Conservation (phyloP, 441 rosid species). For the Aquilaria agallochum region DNA sequence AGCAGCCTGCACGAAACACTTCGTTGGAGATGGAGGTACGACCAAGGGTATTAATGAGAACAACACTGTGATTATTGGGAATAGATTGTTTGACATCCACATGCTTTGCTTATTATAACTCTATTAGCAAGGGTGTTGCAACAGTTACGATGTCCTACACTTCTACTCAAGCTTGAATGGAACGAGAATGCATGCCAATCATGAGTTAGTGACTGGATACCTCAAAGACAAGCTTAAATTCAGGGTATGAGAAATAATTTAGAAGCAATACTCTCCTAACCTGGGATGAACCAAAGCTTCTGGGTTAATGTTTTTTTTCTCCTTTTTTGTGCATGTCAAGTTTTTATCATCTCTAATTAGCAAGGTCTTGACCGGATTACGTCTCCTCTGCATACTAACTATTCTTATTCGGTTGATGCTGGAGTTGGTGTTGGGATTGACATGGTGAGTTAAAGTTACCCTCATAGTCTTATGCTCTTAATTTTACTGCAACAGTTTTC, state of each 20-base stretch:
- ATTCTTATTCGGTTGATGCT: constrained; percentile 19
- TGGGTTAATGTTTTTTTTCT: not conserved
- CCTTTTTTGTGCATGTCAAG: not conserved
- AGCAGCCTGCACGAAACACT: constrained; percentile 24
- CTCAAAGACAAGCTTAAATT: too few species aligned
- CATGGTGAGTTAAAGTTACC: constrained; percentile 35
- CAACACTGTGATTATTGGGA: constrained; percentile 25
- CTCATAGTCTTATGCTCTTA: too few species aligned
- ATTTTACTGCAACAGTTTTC: too few species aligned
- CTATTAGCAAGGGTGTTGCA: constrained; percentile 53
- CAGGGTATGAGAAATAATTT: too few species aligned
- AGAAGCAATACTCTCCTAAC: not conserved
- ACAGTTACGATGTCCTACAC: constrained; percentile 38
- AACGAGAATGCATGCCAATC: constrained; percentile 48
- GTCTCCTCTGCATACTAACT: constrained; percentile 34
- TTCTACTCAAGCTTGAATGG: constrained; percentile 48
- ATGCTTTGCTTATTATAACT: constrained; percentile 41
- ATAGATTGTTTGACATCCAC: constrained; percentile 40
- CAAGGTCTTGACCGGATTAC: constrained; percentile 35
- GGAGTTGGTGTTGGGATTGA: constrained; percentile 40
- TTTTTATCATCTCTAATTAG: constrained; percentile 33
- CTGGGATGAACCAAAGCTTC: not conserved
- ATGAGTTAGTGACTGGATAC: too few species aligned
- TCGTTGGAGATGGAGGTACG: constrained; percentile 60
- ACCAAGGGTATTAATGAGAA: constrained; percentile 43